phyloP scores from a whole-genome alignment of 306 rosid genomes.

The Vigna hirtella region DNA sequence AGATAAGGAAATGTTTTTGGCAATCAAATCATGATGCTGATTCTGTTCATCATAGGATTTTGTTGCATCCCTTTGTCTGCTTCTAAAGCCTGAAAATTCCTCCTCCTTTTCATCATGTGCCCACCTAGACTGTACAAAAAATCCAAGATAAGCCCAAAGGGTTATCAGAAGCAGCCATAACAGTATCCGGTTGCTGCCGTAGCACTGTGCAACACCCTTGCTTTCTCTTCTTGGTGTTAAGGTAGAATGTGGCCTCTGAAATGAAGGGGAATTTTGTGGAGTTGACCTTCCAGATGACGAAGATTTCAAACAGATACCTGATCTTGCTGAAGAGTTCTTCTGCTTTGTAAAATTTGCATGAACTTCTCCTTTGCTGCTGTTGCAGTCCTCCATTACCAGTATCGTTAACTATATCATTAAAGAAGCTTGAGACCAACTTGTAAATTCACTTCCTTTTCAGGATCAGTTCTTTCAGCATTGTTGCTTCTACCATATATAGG shows the following conservation, averaged over 20 bases:
- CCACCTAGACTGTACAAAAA: conserved; percentile 88
- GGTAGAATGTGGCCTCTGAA: conserved; percentile 59
- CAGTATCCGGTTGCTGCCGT: conserved; percentile 67
- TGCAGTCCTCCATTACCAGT: conserved; percentile 68
- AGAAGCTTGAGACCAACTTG: conserved; percentile 36
- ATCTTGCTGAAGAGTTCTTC: conserved; percentile 48
- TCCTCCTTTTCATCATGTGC: conserved; percentile 69
- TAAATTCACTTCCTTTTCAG: conserved; percentile 28
- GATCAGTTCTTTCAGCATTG: conserved; percentile 14
- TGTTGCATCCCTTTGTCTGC: conserved; percentile 35
- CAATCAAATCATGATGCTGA: conserved; percentile 53
- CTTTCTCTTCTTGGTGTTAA: conserved; percentile 75
- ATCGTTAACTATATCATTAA: conserved; percentile 41
- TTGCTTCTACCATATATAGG: neutral
- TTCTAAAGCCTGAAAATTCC: conserved; percentile 58
- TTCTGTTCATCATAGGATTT: conserved; percentile 50
- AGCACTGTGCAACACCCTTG: conserved; percentile 57
- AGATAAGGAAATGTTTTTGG: conserved; percentile 41
- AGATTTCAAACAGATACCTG: conserved; percentile 60
- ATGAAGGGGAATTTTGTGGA: conserved; percentile 72
- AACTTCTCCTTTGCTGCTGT: conserved; percentile 52
- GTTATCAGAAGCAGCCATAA: conserved; percentile 82
- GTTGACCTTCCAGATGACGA: conserved; percentile 64
- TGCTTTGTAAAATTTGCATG: conserved; percentile 43
- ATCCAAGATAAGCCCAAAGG: conserved; percentile 92